Evolutionary conservation across 1,284 basidiomycete species (phyloP).

Genomic region (Fistulinella cinereoalba): DNA sequence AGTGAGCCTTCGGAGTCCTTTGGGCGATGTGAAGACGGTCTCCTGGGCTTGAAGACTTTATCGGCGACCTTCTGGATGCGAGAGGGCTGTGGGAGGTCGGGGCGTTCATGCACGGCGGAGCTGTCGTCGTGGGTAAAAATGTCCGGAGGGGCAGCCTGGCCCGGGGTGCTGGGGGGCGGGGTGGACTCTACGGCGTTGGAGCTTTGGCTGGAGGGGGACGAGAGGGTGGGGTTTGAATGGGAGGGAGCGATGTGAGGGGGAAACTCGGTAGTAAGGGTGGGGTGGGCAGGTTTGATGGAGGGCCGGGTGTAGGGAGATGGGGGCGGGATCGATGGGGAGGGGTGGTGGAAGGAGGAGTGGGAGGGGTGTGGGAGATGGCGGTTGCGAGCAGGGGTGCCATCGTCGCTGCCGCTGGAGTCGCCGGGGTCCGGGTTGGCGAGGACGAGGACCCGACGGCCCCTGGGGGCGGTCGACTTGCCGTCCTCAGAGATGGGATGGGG

Average conservation of each 20-base stretch:
- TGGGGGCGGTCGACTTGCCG: constrained; percentile 35
- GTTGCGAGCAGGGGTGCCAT: constrained; percentile 27
- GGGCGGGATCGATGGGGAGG: constrained; percentile 19
- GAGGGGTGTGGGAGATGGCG: constrained; percentile 29
- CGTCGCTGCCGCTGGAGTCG: constrained; percentile 46
- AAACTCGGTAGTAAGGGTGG: constrained; percentile 42
- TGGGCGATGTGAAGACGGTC: constrained; percentile 29
- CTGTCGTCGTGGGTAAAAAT: constrained; percentile 38
- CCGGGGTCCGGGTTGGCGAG: constrained; percentile 61
- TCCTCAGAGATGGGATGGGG: constrained; percentile 44
- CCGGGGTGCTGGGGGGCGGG: constrained; percentile 65
- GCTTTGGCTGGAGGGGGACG: constrained; percentile 64
- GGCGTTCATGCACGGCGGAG: constrained; percentile 30
- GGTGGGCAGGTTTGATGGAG: constrained; percentile 22
- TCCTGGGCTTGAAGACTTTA: constrained; percentile 26
- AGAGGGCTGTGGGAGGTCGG: constrained; percentile 28
- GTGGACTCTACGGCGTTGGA: constrained; percentile 59
- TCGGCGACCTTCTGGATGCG: constrained; percentile 31
- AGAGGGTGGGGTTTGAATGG: constrained; percentile 48
- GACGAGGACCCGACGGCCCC: constrained; percentile 43
- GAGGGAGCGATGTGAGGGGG: constrained; percentile 37
- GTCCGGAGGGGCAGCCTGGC: constrained; percentile 43
- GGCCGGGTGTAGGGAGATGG: constrained; percentile 30
- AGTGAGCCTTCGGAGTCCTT: constrained; percentile 29
- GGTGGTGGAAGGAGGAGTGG: constrained; percentile 21